Evolutionary conservation across 129 eudicot species (phyloP), one percentile per base, ranked within the genome.

Genomic region (Gnaphalium uliginosum): DNA sequence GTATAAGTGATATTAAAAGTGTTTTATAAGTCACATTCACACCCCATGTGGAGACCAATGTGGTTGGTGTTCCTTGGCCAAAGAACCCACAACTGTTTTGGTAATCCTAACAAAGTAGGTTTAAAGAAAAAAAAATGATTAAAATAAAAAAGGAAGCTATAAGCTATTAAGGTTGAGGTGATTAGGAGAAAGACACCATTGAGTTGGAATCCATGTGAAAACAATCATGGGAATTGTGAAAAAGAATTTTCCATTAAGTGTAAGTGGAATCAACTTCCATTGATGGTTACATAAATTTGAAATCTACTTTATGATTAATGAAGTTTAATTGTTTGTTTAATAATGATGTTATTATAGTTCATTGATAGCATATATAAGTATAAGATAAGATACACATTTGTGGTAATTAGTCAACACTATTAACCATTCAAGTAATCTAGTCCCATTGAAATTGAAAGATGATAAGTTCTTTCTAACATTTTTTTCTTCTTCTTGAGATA

Each of bases 41-140:
- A 72, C 80, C 80, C 90, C 93, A 90, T 83, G 93, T 87, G 93
- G 96, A 87, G 85, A 86, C 89, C 93, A 90, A 75, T 84, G 71
- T 82, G 84, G 84, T 71, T 71, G 87, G 87, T 85, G 87, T 74
- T 80, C 84, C 86, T 82, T 84, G 82, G 83, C 86, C 78, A 71
- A 64, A 79, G 77, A 78, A 68, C 72, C 37, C 53, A 61, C 71
- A 39, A 60, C 46, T 39, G 14, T 39, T 39, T 69, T 60, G 71
- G 64, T 61, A 70, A 39, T 10, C 39, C 62, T 56, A 70, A 78
- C 72, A 75, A 66, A 70, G 75, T 46, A 75, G 58, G 80, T 23
- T 61, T 24, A 81, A 64, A 71, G 72, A 35, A 56, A 8, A 67
- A n/a, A 9, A 60, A 61, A 61, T 62, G 76, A 78, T 46, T 71